Evolutionary conservation across 306 rosid species (phyloP), one percentile per base, ranked within the genome.

Genomic region (Cicer judaicum): DNA sequence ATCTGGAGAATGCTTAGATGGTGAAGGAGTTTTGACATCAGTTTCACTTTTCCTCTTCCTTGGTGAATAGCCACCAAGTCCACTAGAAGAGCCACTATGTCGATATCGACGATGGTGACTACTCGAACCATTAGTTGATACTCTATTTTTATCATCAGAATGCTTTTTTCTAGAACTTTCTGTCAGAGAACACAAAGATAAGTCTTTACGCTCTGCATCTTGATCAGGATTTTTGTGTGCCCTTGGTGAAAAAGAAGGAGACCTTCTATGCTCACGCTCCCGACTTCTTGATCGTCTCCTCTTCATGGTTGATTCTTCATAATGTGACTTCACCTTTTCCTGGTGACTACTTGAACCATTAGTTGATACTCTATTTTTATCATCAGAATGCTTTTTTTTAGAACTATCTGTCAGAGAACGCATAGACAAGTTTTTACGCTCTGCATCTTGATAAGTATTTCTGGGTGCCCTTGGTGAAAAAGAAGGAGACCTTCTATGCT

Each of bases 51-150:
- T 90, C 83, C 97, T 88, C 93, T 92, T 94, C 85, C 99, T 87
- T 0, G 96, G 97, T 29, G 99, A 94, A 87, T 94, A 94, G 57
- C 99, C 99, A 84, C 99, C 99, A 68, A 94, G 97, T 76, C 93
- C 85, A 84, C 91, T 92, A 13, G 84, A 52, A 24, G 84, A 80
- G 52, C 74, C 88, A 77, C 77, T 88, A 55, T 82, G 89, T 19
- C 88, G 87, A 70, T 82, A 86, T 42, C 87, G 86, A 39, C 81
- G 83, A 81, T 88, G 81, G 56, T 87, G 90, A 82, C 87, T 75
- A 79, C 85, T 86, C 64, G 93, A 87, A 78, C 87, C 89, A 84
- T 88, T 94, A 73, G 74, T 83, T 66, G 96, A 78, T 74, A 76
- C 72, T 80, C 80, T 89, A 15, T 70, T 83, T 81, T 77, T 86